phyloP scores from a whole-genome alignment of 345 rosid species.

The Gossypium longicalyx region DNA sequence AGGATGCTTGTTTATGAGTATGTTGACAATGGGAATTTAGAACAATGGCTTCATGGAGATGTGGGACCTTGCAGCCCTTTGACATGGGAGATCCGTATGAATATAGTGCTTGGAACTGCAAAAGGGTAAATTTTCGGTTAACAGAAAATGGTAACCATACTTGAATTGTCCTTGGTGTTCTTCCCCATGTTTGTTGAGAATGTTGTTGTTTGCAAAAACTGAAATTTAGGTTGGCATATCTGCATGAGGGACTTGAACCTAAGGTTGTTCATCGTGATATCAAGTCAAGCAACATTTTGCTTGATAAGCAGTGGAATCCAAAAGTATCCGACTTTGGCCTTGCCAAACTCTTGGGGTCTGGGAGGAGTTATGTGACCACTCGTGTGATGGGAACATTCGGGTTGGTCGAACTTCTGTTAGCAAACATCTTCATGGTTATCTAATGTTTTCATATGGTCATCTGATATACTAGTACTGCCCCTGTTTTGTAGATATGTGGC shows the following conservation, averaged over 20 bases:
- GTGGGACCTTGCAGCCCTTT: slow-evolving; percentile 73
- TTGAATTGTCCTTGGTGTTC: slow-evolving; percentile 1
- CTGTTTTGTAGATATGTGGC: slow-evolving; percentile 70
- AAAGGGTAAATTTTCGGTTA: slow-evolving; percentile 45
- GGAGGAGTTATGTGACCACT: slow-evolving; percentile 78
- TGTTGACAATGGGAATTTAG: slow-evolving; percentile 85
- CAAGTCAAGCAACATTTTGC: slow-evolving; percentile 88
- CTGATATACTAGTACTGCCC: not conserved
- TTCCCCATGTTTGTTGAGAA: not conserved
- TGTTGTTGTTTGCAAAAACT: not conserved
- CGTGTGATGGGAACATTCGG: slow-evolving; percentile 99
- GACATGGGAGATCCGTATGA: slow-evolving; percentile 83
- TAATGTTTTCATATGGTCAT: not conserved
- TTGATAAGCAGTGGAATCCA: slow-evolving; percentile 80
- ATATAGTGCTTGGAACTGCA: slow-evolving; percentile 71
- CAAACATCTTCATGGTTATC: slow-evolving; percentile 1
- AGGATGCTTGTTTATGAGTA: slow-evolving; percentile 91
- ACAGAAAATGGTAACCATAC: slow-evolving; percentile 4
- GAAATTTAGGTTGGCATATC: slow-evolving; percentile 52
- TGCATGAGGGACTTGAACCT: slow-evolving; percentile 92
- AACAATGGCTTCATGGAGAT: slow-evolving; percentile 91
- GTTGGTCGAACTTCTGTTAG: slow-evolving; percentile 30
- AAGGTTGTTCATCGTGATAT: slow-evolving; percentile 89
- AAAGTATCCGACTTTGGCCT: slow-evolving; percentile 88
- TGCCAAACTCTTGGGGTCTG: slow-evolving; percentile 85